Evolutionary conservation across 805 yeast species (phyloP), one percentile per base, ranked within the genome.

Genomic region (Pichia membranifaciens): DNA sequence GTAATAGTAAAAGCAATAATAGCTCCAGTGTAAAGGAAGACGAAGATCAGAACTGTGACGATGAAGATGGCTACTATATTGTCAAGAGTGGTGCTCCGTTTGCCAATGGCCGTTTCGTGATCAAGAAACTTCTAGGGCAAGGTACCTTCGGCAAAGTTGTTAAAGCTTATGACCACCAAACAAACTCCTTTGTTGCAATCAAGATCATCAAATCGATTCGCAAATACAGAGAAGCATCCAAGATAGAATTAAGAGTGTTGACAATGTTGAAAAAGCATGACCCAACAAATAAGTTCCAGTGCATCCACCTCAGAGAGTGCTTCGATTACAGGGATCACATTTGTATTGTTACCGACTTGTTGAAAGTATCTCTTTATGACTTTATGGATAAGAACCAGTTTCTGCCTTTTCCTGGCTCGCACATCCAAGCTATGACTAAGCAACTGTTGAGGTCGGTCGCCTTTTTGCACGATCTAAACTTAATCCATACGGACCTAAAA

Each of bases 401-500:
- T 60, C 75, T 82, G 36, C 87, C 96, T n/a, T 93, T 90, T 64
- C 97, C 98, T 0, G 96, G 96, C 0, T 77, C 86, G 5, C 99
- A 93, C 56, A 83, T 91, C 34, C 96, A 87, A 67, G 85, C 88
- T 2, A 81, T 93, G 50, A 83, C 95, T 20, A 81, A 82, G 60
- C 99, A 93, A 66, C 67, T 93, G 49, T 72, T 93, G 20, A 73
- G 89, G 53, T 83, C 93, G 0, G 95, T 91, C 35, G 85, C 93
- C 1, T 91, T 85, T 59, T 70, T 93, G 52, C 99, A 93, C 64
- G 96, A 87, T 59, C 71, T 93, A 61, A 87, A 84, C 45, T 74
- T 93, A 42, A 87, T 93, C 38, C 99, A 93, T 66, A 93, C 99
- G 0, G 99, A 93, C 65, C 73, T 93, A 55, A 93, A 93, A 67